Conservation (phyloP, 768 basidiomycete genomes). For the Dioszegia crocea region DNA sequence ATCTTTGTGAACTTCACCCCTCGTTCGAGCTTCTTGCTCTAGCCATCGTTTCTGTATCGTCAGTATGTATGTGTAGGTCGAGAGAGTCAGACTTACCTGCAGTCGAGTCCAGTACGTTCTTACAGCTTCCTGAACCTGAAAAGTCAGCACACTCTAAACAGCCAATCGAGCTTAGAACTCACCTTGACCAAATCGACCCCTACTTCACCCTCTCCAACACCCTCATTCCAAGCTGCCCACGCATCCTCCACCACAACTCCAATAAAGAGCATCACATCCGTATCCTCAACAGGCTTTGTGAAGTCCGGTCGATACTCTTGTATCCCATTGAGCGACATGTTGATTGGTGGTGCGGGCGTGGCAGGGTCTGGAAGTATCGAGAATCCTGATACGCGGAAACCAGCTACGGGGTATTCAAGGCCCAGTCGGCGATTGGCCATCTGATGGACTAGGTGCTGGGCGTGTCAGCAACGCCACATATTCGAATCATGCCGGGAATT, state of each 20-base stretch:
- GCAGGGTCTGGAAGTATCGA: conserved; percentile 31
- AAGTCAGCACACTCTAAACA: too few relatives aligned
- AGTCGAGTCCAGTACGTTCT: conserved; percentile 37
- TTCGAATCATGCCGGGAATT: background rate
- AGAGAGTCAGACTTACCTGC: conserved; percentile 15
- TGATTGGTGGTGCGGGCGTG: conserved; percentile 12
- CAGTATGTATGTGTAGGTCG: background rate
- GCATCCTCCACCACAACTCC: conserved; percentile 30
- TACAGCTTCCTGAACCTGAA: conserved; percentile 29
- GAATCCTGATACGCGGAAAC: conserved; percentile 27
- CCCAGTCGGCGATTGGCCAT: conserved; percentile 41
- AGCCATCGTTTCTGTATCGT: conserved; percentile 34
- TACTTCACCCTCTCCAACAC: conserved; percentile 17
- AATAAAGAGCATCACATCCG: conserved; percentile 27
- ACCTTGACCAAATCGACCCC: conserved; percentile 21
- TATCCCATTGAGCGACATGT: conserved; percentile 27
- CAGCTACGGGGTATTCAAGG: conserved; percentile 30
- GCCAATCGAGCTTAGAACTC: background rate
- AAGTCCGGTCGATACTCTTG: conserved; percentile 40
- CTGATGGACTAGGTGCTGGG: conserved; percentile 41
- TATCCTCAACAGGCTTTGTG: conserved; percentile 16
- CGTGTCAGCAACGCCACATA: background rate
- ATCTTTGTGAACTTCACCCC: conserved; percentile 37
- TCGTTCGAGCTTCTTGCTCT: conserved; percentile 34
- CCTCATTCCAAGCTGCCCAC: conserved; percentile 21